Conservation (phyloP, 805 yeast genomes). For the Crinitomyces ghanaensis region DNA sequence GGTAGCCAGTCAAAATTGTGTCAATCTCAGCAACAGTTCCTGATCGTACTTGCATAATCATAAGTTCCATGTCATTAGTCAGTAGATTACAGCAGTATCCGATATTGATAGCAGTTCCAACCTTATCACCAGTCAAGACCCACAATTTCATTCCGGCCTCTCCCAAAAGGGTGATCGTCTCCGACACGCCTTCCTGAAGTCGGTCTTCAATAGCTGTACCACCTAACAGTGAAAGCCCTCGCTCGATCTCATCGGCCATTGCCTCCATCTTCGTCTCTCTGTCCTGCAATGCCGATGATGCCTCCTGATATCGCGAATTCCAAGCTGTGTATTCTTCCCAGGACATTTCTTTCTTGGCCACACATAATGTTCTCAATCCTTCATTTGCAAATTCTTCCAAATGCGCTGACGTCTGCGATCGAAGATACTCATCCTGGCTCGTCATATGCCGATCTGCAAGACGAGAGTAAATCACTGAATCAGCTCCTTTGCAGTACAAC, state of each 20-base stretch:
- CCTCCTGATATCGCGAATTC: conserved; percentile 39
- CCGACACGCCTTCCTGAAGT: conserved; percentile 69
- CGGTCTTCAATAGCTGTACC: conserved; percentile 79
- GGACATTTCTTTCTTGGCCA: conserved; percentile 46
- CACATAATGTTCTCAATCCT: conserved; percentile 66
- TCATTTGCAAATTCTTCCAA: conserved; percentile 63
- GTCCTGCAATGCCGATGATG: conserved; percentile 41
- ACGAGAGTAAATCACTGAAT: conserved; percentile 49
- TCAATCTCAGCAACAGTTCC: conserved; percentile 20
- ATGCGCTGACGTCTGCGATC: conserved; percentile 47
- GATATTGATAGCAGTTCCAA: conserved; percentile 75
- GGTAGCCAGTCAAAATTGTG: conserved; percentile 31
- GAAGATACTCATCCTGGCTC: conserved; percentile 29
- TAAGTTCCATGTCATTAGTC: conserved; percentile 54
- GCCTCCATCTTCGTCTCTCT: conserved; percentile 47
- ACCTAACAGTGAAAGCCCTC: conserved; percentile 46
- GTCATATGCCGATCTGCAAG: conserved; percentile 24
- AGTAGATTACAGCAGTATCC: conserved; percentile 69
- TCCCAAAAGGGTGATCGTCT: conserved; percentile 51
- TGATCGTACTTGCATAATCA: conserved; percentile 38
- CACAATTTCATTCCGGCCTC: conserved; percentile 70
- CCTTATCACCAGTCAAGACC: conserved; percentile 76
- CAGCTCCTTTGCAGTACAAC: conserved; percentile 64
- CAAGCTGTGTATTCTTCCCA: conserved; percentile 35
- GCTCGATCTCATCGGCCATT: conserved; percentile 50